Evolutionary conservation across 768 basidiomycete genomes (phyloP).

Genomic region (Daedaleopsis nitida): DNA sequence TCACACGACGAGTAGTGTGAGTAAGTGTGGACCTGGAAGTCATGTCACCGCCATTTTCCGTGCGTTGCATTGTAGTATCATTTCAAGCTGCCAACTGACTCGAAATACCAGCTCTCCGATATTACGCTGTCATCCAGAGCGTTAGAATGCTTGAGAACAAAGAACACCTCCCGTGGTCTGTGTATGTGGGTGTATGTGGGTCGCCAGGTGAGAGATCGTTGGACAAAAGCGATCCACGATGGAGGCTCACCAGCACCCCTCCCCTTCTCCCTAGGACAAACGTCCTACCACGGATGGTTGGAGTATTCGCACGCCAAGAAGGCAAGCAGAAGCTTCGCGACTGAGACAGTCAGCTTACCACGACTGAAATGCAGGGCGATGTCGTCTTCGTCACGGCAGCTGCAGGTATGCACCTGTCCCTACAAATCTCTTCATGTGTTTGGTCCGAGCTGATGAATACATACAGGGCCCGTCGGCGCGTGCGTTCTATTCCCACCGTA

Average conservation of each 20-base stretch:
- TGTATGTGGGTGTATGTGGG: conserved; percentile 52
- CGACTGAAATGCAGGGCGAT: conserved; percentile 40
- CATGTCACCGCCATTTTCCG: conserved; percentile 27
- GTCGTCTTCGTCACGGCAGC: conserved; percentile 51
- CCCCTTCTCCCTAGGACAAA: conserved; percentile 28
- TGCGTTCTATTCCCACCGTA: conserved; percentile 32
- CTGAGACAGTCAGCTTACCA: background rate
- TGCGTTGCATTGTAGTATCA: conserved; percentile 2
- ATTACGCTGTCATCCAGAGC: conserved; percentile 39
- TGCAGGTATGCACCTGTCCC: conserved; percentile 35
- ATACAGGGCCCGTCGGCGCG: conserved; percentile 58
- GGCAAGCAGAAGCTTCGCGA: conserved; percentile 23
- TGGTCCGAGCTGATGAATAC: background rate
- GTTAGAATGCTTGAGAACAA: conserved; percentile 40
- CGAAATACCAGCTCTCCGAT: conserved; percentile 37
- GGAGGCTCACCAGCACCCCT: background rate
- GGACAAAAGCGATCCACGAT: background rate
- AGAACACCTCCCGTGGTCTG: conserved; percentile 48
- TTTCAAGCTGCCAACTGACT: background rate
- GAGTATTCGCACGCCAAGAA: conserved; percentile 42
- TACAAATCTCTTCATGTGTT: background rate
- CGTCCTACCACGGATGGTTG: conserved; percentile 44
- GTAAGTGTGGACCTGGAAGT: conserved; percentile 19
- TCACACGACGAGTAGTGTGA: no score
- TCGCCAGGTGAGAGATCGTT: conserved; percentile 34